Base-by-base conservation (phyloP, 768 basidiomycete species). In the Sutorius australiensis region DNA sequence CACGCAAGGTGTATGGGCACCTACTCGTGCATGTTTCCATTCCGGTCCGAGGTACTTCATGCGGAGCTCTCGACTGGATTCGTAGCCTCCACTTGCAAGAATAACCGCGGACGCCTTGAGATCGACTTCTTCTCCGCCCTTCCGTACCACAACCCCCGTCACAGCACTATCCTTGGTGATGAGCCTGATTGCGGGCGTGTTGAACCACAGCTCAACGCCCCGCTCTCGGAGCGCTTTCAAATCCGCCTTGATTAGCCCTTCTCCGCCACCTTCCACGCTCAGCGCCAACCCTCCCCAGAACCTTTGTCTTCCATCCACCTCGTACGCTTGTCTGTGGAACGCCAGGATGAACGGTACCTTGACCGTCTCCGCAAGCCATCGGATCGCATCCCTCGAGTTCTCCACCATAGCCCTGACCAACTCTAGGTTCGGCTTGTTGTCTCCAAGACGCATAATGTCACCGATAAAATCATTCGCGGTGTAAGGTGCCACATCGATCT, bases 241-340 rank as follows among this genome's bases (percentile, higher is more conserved):
- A 65, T 86, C 82, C 5, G 83, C 78, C 40, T 62, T 71, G 48
- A 87, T 83, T 11, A 87, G 67, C 2, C 86, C 84, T 62, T 86
- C 87, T 11, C 86, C 86, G 2, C 85, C 85, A 36, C 80, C 79
- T 49, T 79, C 73, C n/a, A 81, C 79, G 57, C 78, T 76, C 24
- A 86, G 73, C 9, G 77, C 82, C 68, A 87, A 68, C 6, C 85
- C 86, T 19, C 86, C 85, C 85, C 85, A 87, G 61, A 87, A 87
- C 55, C 76, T 82, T 57, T 82, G 78, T 51, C 78, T 72, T 37
- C 83, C 84, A 19, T 77, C 68, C 28, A 86, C 78, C 49, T 81
- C 76, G 65, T 86, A 87, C 10, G 86, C 85, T 62, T 87, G 85
- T 10, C 84, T 73, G 61, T 86, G 75, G 63, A 84, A 84, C 6